Evolutionary conservation across 805 yeast species (phyloP), one percentile per base, ranked within the genome.

Genomic region (Candida berthetii): DNA sequence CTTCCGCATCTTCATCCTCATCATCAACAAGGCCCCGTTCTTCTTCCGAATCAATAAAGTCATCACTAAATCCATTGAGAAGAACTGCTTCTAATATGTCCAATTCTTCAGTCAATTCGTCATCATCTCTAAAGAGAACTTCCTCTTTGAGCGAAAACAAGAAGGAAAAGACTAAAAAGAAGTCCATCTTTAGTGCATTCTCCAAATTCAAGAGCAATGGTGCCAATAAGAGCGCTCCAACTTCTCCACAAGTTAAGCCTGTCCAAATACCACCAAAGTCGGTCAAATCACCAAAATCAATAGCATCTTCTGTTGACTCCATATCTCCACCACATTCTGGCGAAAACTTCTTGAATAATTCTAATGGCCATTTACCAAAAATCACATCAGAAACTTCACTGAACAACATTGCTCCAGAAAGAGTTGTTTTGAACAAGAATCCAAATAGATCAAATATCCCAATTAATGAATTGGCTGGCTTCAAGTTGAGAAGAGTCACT

Each of bases 401-500:
- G 17, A 36, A 28, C 19, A 15, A 17, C 7, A 17, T 6, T 24
- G 14, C 17, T 3, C 42, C 32, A n/a, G 61, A 52, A 31, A 54
- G 77, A 33, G 61, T 69, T 17, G 60, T 70, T 5, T 54, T 71
- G 46, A 76, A 73, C 50, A 70, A 64, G 48, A 75, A 74, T 52
- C 68, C 70, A 10, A 62, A 63, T 43, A 58, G 67, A 43, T 55
- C 59, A 22, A 47, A 57, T n/a, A 42, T 62, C 17, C 71, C 69
- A 9, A 54, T 65, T 22, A 52, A 46, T 24, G 50, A 49, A 19
- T 47, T 58, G 5, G 41, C 48, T n/a, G 55, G 55, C 7, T 48
- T 67, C 1, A 57, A 55, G 17, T 64, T 85, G 57, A 72, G 76
- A 48, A 68, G 90, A 46, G 96, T 88, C 4, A 73, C 79, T 0